These are phyloP conservation scores for Mycena leptocephala DNA, from an alignment of 768 basidiomycete species.

Conservation along the genomic window DNA sequence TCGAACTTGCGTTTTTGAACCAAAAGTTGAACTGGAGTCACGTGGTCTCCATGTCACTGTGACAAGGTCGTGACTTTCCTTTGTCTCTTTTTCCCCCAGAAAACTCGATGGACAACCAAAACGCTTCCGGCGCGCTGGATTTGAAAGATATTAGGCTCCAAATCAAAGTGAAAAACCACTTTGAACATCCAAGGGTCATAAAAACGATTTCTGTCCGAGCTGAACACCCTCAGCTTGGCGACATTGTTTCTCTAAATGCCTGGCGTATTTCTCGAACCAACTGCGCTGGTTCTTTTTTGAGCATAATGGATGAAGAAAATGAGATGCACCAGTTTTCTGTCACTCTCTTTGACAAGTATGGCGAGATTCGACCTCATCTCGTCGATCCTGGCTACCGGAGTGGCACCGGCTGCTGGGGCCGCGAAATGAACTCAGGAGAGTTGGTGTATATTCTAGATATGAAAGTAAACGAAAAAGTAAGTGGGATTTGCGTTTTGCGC, in stretches of 20 bases:
- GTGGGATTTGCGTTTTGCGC: neutral
- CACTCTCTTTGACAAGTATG: conserved; percentile 48
- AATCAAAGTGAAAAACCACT: conserved; percentile 2
- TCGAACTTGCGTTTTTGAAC: too few species aligned
- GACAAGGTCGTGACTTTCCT: neutral
- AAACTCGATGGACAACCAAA: neutral
- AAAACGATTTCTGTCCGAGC: conserved; percentile 3
- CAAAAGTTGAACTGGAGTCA: too few species aligned
- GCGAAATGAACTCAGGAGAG: conserved; percentile 44
- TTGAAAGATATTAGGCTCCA: neutral
- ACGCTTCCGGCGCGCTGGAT: neutral
- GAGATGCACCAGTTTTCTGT: conserved; percentile 47
- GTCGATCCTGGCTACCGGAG: conserved; percentile 45
- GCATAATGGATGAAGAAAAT: conserved; percentile 47
- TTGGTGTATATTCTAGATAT: conserved; percentile 47
- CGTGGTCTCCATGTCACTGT: neutral
- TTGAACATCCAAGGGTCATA: conserved; percentile 7
- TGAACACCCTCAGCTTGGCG: conserved; percentile 13
- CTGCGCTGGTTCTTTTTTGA: conserved; percentile 35
- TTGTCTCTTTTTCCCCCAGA: neutral
- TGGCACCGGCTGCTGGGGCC: conserved; percentile 51
- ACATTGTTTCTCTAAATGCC: conserved; percentile 8
- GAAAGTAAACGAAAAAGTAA: conserved; percentile 42
- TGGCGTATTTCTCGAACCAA: conserved; percentile 17
- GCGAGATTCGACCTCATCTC: conserved; percentile 40